phyloP scores from a whole-genome alignment of 1,284 basidiomycete species.

The Dichomitus squalens region DNA sequence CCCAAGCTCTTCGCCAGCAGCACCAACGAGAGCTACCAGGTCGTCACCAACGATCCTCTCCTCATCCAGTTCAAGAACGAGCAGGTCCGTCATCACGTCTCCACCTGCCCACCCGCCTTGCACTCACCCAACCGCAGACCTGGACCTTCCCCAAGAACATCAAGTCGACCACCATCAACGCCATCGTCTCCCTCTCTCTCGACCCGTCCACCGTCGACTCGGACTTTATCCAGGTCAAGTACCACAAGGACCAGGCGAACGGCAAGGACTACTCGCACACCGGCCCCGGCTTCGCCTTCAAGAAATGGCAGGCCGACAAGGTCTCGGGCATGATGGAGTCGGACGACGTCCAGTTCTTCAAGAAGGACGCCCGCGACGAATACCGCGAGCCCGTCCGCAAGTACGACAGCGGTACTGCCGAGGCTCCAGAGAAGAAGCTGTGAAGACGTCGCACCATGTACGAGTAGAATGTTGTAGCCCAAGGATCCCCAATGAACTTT shows the following conservation, averaged over 20 bases:
- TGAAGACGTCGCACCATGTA: background rate
- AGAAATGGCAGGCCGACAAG: too few relatives aligned
- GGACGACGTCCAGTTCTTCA: too few relatives aligned
- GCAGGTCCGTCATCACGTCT: too few relatives aligned
- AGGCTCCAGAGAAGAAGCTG: conserved; percentile 24
- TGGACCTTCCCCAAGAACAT: too few relatives aligned
- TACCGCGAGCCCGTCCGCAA: conserved; percentile 25
- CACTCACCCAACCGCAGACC: too few relatives aligned
- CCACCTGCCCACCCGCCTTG: too few relatives aligned
- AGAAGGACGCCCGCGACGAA: conserved; percentile 25
- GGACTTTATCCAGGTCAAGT: conserved; percentile 36
- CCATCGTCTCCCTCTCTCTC: too few relatives aligned
- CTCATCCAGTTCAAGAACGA: conserved; percentile 39
- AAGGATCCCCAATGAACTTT: too few relatives aligned
- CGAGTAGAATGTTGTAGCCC: background rate
- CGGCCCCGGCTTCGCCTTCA: conserved; percentile 33
- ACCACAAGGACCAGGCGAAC: conserved; percentile 39
- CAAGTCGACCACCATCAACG: too few relatives aligned
- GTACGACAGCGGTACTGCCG: conserved; percentile 20
- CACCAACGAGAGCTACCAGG: conserved; percentile 34
- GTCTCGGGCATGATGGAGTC: conserved; percentile 30
- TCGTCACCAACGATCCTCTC: conserved; percentile 33
- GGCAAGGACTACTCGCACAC: conserved; percentile 37
- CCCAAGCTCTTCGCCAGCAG: conserved; percentile 34
- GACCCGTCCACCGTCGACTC: conserved; percentile 35